Percentiles rank a stretch among this genome's conserved stretches.
Evolutionary conservation across 169 alveolate genomes (phyloP).

Genomic region (Prorocentrum cordatum): DNA sequence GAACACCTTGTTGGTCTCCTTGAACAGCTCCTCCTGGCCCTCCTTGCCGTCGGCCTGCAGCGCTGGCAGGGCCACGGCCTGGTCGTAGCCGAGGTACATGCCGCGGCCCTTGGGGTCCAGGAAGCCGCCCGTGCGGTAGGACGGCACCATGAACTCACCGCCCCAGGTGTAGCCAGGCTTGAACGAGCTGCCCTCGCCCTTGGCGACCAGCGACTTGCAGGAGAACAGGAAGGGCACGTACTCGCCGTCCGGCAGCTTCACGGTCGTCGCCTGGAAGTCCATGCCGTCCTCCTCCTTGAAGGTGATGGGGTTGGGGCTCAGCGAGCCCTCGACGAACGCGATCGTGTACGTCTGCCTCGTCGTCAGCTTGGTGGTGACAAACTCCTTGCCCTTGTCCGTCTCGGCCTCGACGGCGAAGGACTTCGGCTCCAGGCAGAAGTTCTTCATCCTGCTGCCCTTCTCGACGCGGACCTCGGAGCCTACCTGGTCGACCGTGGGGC

Average conservation of each 20-base stretch:
- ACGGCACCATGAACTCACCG: conserved; percentile 46
- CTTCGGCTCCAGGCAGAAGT: conserved; percentile 44
- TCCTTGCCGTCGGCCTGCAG: neutral
- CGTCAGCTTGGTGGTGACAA: conserved; percentile 9
- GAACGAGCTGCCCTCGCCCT: conserved; percentile 36
- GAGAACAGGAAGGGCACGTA: conserved; percentile 34
- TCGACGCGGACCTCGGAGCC: conserved; percentile 18
- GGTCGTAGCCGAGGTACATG: neutral
- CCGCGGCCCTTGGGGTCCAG: conserved; percentile 43
- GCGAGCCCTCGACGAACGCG: conserved; percentile 10
- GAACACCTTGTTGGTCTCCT: neutral
- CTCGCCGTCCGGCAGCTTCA: neutral
- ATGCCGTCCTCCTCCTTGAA: conserved; percentile 30
- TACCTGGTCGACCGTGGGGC: conserved; percentile 22
- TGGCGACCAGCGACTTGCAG: conserved; percentile 24
- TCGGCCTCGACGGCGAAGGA: conserved; percentile 9
- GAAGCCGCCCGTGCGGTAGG: conserved; percentile 60
- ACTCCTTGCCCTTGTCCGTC: conserved; percentile 1
- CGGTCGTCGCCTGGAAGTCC: conserved; percentile 45
- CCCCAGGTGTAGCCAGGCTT: conserved; percentile 65
- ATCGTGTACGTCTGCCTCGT: conserved; percentile 11
- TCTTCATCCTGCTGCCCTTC: neutral
- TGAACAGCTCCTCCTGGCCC: neutral
- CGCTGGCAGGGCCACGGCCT: neutral
- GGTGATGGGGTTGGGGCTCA: no score